Evolutionary conservation across 1,284 basidiomycete genomes (phyloP).

Genomic region (Austroboletus rostrupii): DNA sequence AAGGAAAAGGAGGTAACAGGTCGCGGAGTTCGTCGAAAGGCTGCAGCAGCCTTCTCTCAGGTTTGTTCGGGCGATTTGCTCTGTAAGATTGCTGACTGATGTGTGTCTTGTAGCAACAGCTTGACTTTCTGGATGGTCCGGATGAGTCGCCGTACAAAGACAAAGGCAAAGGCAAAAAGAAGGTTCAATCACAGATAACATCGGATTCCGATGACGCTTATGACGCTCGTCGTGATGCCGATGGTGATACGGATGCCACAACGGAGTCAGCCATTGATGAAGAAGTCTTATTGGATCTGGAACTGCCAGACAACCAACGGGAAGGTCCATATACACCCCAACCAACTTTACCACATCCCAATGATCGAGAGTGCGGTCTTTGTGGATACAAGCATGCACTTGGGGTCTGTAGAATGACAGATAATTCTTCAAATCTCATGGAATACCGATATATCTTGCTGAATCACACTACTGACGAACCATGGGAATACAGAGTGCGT

Average conservation of each 20-base stretch:
- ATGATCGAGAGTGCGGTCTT: constrained; percentile 48
- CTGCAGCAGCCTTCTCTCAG: constrained; percentile 54
- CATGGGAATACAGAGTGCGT: constrained; percentile 58
- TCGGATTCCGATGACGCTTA: constrained; percentile 32
- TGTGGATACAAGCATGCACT: constrained; percentile 52
- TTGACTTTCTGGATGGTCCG: constrained; percentile 28
- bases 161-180: constrained; percentile 28
- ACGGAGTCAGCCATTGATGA: constrained; percentile 15
- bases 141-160: constrained; percentile 25
- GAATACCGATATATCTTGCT: constrained; percentile 67
- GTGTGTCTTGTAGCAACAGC: constrained; percentile 26
- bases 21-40: constrained; percentile 67
- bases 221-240: constrained; percentile 7
- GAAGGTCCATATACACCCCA: constrained; percentile 12
- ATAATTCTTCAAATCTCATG: constrained; percentile 58
- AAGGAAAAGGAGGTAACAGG: constrained; percentile 54
- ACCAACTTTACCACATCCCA: constrained; percentile 15
- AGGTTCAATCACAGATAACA: constrained; percentile 21
- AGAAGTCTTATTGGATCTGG: constrained; percentile 1
- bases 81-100: constrained; percentile 3
- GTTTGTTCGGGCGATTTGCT: constrained; percentile 30
- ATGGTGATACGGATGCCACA: constrained; percentile 26
- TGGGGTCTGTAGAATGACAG: constrained; percentile 60
- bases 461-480: constrained; percentile 56
- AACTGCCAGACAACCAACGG: constrained; percentile 12